Evolutionary conservation across 192 early-diverging fungal genomes (phyloP).

Genomic region (Rhizophlyctis rosea): DNA sequence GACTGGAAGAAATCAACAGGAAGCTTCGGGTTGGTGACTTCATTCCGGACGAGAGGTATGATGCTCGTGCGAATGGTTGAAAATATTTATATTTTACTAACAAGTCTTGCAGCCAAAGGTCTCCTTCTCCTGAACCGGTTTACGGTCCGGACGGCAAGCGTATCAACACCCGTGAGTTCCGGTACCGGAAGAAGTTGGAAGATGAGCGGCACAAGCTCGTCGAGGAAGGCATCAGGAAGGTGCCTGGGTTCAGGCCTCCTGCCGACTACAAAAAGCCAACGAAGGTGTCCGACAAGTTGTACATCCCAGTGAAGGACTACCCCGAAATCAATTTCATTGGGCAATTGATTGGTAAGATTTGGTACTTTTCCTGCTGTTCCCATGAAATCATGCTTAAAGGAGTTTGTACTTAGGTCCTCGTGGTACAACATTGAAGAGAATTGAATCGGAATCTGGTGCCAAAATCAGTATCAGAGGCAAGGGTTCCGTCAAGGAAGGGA

Average conservation of each 20-base stretch:
- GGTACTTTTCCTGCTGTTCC: too few relatives aligned
- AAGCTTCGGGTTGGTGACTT: conserved; percentile 79
- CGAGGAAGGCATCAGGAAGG: conserved; percentile 68
- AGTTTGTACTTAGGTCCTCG: conserved; percentile 70
- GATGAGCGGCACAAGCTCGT: conserved; percentile 89
- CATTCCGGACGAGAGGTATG: conserved; percentile 63
- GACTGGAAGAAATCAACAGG: conserved; percentile 88
- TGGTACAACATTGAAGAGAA: conserved; percentile 94
- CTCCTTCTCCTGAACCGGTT: conserved; percentile 91
- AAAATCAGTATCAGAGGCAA: conserved; percentile 96
- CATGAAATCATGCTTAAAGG: too few relatives aligned
- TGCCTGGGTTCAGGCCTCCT: conserved; percentile 85
- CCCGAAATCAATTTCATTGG: conserved; percentile 99
- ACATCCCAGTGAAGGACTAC: conserved; percentile 91
- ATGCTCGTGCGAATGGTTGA: conserved; percentile 69
- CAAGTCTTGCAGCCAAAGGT: conserved; percentile 60
- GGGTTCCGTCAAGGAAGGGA: conserved; percentile 96
- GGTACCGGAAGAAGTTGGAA: conserved; percentile 88
- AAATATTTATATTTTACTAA: conserved; percentile 7
- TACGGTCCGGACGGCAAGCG: conserved; percentile 94
- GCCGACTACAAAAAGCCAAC: conserved; percentile 83
- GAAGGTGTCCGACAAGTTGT: conserved; percentile 87
- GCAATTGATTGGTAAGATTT: conserved; percentile 69
- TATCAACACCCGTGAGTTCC: conserved; percentile 90
- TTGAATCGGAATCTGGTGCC: conserved; percentile 88